Percentiles rank a stretch among this genome's conserved stretches.
phyloP scores from a whole-genome alignment of 306 rosid genomes.

The Mucuna pruriens region DNA sequence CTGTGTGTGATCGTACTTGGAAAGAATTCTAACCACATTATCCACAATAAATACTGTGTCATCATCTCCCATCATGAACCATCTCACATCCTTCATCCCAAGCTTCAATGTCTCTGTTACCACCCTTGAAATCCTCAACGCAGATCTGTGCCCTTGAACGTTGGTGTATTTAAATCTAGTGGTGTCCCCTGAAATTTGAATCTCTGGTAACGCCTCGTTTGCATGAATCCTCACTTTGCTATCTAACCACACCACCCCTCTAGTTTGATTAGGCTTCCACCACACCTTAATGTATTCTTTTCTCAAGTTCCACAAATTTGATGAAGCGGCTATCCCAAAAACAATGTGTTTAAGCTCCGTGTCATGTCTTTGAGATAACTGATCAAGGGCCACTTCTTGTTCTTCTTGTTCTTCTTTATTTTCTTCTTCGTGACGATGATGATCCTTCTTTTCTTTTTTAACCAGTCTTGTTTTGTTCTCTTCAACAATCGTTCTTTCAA shows the following conservation, averaged over 20 bases:
- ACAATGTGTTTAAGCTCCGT: constrained; percentile 67
- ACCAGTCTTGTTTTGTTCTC: not conserved
- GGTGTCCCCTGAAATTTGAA: constrained; percentile 65
- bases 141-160: not conserved
- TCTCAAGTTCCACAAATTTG: constrained; percentile 64
- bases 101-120: constrained; percentile 2
- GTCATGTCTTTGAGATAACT: constrained; percentile 31
- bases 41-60: not conserved
- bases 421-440: too few species aligned
- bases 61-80: constrained; percentile 32
- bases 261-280: constrained; percentile 75
- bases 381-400: constrained; percentile 9
- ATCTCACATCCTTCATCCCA: constrained; percentile 9
- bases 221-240: not conserved
- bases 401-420: not conserved
- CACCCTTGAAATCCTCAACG: constrained; percentile 6
- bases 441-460: not conserved
- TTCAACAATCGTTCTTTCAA: not conserved
- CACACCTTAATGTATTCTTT: constrained; percentile 80
- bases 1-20: not conserved
- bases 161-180: constrained; percentile 55
- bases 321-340: constrained; percentile 80
- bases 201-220: constrained; percentile 60
- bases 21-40: constrained; percentile 9
- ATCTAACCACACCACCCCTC: constrained; percentile 86